phyloP scores from a whole-genome alignment of 2,329 filamentous ascomycete genomes.

The Venturia oleaginea region DNA sequence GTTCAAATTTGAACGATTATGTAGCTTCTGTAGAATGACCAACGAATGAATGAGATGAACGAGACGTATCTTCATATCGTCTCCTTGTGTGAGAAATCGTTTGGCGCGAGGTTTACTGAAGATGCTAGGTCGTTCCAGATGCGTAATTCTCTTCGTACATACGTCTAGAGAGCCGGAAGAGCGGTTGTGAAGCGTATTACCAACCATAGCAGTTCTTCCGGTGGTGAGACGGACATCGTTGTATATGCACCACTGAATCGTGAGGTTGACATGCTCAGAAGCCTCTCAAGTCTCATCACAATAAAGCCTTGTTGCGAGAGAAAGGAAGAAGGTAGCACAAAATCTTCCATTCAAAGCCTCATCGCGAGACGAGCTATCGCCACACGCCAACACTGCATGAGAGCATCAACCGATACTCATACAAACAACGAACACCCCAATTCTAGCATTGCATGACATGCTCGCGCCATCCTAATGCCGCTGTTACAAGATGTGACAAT shows the following conservation, averaged over 20 bases:
- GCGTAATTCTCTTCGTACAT: too few relatives aligned
- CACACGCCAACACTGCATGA: neutral
- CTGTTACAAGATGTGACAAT: neutral
- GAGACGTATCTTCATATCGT: too few relatives aligned
- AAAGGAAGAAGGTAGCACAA: neutral
- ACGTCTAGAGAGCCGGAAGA: slow-evolving; percentile 74
- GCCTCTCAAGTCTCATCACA: too few relatives aligned
- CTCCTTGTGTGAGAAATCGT: too few relatives aligned
- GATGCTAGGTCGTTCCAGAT: too few relatives aligned
- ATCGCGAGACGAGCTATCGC: neutral
- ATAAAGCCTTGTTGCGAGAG: too few relatives aligned
- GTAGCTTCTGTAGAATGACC: too few relatives aligned
- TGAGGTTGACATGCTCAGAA: neutral
- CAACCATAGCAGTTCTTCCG: slow-evolving; percentile 51
- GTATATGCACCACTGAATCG: neutral
- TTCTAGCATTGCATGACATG: neutral
- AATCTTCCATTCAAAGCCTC: neutral
- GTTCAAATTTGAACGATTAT: too few relatives aligned
- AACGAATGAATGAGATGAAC: too few relatives aligned
- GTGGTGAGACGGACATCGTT: slow-evolving; percentile 18
- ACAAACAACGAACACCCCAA: neutral
- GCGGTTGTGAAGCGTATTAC: slow-evolving; percentile 86
- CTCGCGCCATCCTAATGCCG: neutral
- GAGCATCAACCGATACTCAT: neutral
- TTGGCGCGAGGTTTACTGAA: too few relatives aligned